Percentiles rank a stretch among this genome's conserved stretches.
These are phyloP conservation scores for Davidsoniella eucalypti DNA, from an alignment of 2,329 filamentous ascomycete genomes.

Conservation along the genomic window DNA sequence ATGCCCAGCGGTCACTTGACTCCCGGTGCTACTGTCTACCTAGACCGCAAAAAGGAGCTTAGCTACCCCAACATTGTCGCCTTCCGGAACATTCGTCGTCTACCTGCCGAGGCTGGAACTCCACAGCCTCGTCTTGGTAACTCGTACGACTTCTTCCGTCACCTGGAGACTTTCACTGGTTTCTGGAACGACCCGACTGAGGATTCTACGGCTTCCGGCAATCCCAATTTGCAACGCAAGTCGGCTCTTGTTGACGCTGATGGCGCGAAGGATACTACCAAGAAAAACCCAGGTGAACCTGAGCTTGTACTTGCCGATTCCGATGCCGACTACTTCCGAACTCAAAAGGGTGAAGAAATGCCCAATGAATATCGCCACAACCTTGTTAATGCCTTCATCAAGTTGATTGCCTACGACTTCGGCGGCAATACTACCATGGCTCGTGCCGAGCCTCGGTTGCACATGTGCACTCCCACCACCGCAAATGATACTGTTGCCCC, in stretches of 20 bases:
- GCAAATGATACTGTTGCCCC: slow-evolving; percentile 15
- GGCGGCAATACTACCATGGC: slow-evolving; percentile 42
- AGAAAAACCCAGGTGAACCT: neutral
- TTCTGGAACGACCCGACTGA: slow-evolving; percentile 47
- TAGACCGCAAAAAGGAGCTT: slow-evolving; percentile 42
- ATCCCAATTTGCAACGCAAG: neutral
- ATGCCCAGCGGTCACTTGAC: slow-evolving; percentile 37
- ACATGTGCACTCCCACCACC: slow-evolving; percentile 27
- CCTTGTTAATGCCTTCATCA: slow-evolving; percentile 42
- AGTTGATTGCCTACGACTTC: slow-evolving; percentile 49
- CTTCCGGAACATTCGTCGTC: slow-evolving; percentile 43
- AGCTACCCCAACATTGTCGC: slow-evolving; percentile 39
- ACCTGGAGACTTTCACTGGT: slow-evolving; percentile 39
- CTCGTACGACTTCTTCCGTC: slow-evolving; percentile 49
- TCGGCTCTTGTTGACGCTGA: slow-evolving; percentile 1
- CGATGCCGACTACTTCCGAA: slow-evolving; percentile 24
- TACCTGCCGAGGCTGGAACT: slow-evolving; percentile 37
- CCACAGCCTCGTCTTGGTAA: slow-evolving; percentile 40
- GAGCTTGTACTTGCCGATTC: slow-evolving; percentile 1
- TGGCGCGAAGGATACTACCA: slow-evolving; percentile 2
- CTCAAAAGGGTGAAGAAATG: slow-evolving; percentile 36
- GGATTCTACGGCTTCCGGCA: slow-evolving; percentile 17
- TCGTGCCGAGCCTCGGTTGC: slow-evolving; percentile 41
- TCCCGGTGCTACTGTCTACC: slow-evolving; percentile 40
- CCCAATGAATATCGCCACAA: slow-evolving; percentile 40